Conservation (phyloP, 805 yeast genomes). For the Metschnikowia orientalis region DNA sequence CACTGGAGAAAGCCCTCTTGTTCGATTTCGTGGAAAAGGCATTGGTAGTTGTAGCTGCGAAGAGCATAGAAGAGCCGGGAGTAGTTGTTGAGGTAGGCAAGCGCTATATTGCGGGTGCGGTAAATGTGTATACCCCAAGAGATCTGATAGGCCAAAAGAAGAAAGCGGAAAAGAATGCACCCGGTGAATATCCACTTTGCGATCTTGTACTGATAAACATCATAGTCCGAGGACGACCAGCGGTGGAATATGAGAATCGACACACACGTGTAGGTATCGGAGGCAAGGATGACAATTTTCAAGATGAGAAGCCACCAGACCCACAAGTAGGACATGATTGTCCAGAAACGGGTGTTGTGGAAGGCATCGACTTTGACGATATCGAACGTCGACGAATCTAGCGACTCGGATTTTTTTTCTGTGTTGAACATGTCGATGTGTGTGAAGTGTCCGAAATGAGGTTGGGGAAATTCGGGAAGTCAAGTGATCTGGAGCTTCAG, state of each 20-base stretch:
- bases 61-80: constrained; percentile 58
- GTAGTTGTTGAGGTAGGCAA: constrained; percentile 62
- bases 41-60: constrained; percentile 57
- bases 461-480: too few species aligned
- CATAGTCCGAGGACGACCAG: constrained; percentile 54
- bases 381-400: constrained; percentile 45
- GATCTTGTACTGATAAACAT: constrained; percentile 46
- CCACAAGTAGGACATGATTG: constrained; percentile 41
- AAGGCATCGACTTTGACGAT: constrained; percentile 44
- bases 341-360: constrained; percentile 40
- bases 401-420: constrained; percentile 11
- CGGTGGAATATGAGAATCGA: constrained; percentile 66
- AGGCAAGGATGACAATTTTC: constrained; percentile 49
- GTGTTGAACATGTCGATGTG: constrained; percentile 15
- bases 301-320: constrained; percentile 47
- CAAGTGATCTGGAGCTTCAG: too few species aligned
- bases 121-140: constrained; percentile 55
- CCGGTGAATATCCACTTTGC: constrained; percentile 72
- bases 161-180: constrained; percentile 70
- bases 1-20: constrained; percentile 61
- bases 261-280: constrained; percentile 78
- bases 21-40: constrained; percentile 67
- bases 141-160: constrained; percentile 53
- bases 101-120: constrained; percentile 59
- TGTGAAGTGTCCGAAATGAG: too few species aligned